A percentile compares a stretch with the other conserved stretches of the same genome.
Evolutionary conservation across 192 early-diverging fungal species (phyloP).

Genomic region (Coemansia sp.): DNA sequence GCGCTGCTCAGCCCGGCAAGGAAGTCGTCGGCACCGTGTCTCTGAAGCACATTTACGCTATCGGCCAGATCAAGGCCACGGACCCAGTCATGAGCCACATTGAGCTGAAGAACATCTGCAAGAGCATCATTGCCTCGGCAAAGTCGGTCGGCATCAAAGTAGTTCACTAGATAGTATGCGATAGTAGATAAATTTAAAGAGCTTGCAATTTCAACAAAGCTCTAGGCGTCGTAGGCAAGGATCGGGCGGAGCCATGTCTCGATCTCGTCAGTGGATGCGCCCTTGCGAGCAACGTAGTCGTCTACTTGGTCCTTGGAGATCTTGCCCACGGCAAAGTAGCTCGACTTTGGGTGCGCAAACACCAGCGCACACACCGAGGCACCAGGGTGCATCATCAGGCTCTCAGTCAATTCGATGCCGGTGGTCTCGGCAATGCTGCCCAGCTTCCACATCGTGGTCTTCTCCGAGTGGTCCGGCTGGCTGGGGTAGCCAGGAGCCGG

Average conservation of each 20-base stretch:
- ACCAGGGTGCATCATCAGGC: constrained; percentile 89
- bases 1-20: constrained; percentile 73
- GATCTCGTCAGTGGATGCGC: constrained; percentile 58
- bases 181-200: neutral
- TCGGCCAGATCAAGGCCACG: constrained; percentile 83
- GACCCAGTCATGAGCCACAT: constrained; percentile 77
- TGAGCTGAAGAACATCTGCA: constrained; percentile 66
- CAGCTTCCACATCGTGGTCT: constrained; percentile 89
- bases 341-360: constrained; percentile 73
- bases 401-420: constrained; percentile 89
- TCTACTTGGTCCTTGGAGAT: constrained; percentile 87
- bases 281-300: constrained; percentile 74
- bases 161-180: constrained; percentile 56
- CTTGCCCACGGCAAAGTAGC: constrained; percentile 96
- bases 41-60: constrained; percentile 93
- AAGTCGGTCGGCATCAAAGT: constrained; percentile 83
- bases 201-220: too few species aligned
- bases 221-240: constrained; percentile 60
- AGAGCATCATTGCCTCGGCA: constrained; percentile 73
- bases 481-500: constrained; percentile 94
- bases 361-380: constrained; percentile 79
- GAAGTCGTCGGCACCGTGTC: constrained; percentile 75
- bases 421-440: constrained; percentile 75
- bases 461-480: constrained; percentile 95
- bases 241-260: constrained; percentile 78